A percentile compares a stretch with the other conserved stretches of the same genome.
phyloP scores from a whole-genome alignment of 208 protist species.

The Wallacemonas sp. region DNA sequence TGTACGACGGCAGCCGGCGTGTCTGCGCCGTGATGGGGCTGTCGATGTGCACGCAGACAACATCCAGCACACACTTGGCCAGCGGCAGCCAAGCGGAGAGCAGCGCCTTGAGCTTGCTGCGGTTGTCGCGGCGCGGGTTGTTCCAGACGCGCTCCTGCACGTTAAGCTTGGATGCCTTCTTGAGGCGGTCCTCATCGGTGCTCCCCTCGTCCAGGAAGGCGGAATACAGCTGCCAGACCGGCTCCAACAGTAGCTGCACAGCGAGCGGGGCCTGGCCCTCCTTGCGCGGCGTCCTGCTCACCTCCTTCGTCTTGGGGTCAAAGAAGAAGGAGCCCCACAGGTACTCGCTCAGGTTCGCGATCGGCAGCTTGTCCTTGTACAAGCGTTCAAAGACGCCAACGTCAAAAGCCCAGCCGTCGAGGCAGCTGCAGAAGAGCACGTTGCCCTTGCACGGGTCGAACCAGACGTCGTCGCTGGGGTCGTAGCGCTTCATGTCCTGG shows the following conservation, averaged over 20 bases:
- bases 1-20: conserved; percentile 60
- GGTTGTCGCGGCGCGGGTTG: conserved; percentile 60
- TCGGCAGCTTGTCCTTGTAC: conserved; percentile 89
- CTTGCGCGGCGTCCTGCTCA: conserved; percentile 68
- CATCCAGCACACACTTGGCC: conserved; percentile 85
- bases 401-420: conserved; percentile 93
- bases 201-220: conserved; percentile 68
- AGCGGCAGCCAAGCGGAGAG: conserved; percentile 95
- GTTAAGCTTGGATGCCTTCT: conserved; percentile 65
- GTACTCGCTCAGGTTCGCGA: conserved; percentile 66
- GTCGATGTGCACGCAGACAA: conserved; percentile 85
- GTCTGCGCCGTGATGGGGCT: conserved; percentile 88
- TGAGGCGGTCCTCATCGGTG: conserved; percentile 81
- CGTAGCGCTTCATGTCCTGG: conserved; percentile 74
- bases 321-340: conserved; percentile 98
- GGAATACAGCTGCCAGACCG: conserved; percentile 96
- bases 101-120: conserved; percentile 81
- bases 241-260: conserved; percentile 96
- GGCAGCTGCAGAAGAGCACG: conserved; percentile 97
- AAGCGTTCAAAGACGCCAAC: conserved; percentile 91
- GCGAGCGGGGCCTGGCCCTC: conserved; percentile 91
- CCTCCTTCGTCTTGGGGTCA: conserved; percentile 93
- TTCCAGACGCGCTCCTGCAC: conserved; percentile 76
- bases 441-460: conserved; percentile 97
- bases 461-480: conserved; percentile 91